These are phyloP conservation scores for Colletotrichum godetiae DNA, from an alignment of 2,329 filamentous ascomycete genomes.

Conservation along the genomic window DNA sequence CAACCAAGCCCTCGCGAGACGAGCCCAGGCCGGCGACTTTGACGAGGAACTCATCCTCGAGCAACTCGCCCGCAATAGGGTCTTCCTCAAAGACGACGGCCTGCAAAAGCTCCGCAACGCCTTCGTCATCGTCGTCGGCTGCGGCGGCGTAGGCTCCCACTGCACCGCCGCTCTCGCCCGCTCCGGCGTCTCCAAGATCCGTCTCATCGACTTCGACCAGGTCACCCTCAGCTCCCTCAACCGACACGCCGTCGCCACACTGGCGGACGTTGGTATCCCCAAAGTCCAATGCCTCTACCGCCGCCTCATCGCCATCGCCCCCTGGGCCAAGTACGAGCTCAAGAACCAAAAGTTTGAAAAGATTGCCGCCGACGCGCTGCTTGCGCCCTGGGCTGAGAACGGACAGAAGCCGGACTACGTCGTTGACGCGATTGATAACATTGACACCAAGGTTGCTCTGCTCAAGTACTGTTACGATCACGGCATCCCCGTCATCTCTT, in stretches of 20 bases:
- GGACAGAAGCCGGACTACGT: slow-evolving; percentile 82
- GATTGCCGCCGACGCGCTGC: slow-evolving; percentile 71
- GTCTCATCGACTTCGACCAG: slow-evolving; percentile 97
- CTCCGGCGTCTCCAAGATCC: slow-evolving; percentile 87
- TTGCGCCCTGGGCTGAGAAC: slow-evolving; percentile 72
- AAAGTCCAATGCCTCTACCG: slow-evolving; percentile 89
- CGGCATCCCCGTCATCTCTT: slow-evolving; percentile 85
- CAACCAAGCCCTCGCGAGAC: slow-evolving; percentile 67
- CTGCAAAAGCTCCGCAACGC: slow-evolving; percentile 82
- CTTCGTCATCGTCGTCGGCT: slow-evolving; percentile 91
- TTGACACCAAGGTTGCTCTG: slow-evolving; percentile 93
- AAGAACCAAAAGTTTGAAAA: slow-evolving; percentile 85
- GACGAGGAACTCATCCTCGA: slow-evolving; percentile 89
- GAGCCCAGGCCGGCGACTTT: slow-evolving; percentile 72
- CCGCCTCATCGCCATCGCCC: slow-evolving; percentile 85
- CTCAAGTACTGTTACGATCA: slow-evolving; percentile 88
- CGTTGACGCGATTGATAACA: slow-evolving; percentile 99
- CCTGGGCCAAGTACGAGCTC: slow-evolving; percentile 92
- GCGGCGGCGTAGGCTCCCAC: slow-evolving; percentile 95
- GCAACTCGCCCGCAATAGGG: slow-evolving; percentile 91
- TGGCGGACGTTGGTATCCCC: slow-evolving; percentile 91
- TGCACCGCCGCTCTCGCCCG: slow-evolving; percentile 86
- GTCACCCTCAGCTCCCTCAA: slow-evolving; percentile 95
- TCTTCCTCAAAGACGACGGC: slow-evolving; percentile 87
- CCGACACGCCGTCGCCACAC: slow-evolving; percentile 92